Evolutionary conservation across 2,329 filamentous ascomycete species (phyloP).

Genomic region (Apiospora koreana): DNA sequence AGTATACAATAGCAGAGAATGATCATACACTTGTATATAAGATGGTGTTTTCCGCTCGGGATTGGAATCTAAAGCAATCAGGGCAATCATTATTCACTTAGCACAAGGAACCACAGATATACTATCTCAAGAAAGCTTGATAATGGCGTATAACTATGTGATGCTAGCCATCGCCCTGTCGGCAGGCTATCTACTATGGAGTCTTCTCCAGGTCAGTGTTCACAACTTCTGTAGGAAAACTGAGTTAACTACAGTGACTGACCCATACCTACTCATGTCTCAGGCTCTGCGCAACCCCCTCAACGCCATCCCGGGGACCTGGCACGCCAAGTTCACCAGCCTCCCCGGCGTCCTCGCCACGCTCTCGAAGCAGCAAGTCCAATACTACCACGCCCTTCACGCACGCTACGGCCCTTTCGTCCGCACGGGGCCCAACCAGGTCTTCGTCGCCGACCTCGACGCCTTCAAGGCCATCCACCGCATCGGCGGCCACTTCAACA

Average conservation of each 20-base stretch:
- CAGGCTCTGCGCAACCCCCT: neutral
- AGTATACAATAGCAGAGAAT: no score
- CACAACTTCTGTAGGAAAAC: neutral
- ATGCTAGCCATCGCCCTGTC: neutral
- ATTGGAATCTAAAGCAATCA: no score
- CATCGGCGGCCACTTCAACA: conserved; percentile 28
- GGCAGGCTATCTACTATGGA: neutral
- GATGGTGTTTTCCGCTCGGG: no score
- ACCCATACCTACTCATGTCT: no score
- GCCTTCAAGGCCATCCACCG: conserved; percentile 24
- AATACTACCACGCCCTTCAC: conserved; percentile 11
- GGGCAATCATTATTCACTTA: no score
- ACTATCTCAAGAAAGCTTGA: no score
- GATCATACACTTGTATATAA: no score
- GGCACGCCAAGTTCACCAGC: conserved; percentile 8
- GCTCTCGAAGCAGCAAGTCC: neutral
- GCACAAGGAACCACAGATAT: no score
- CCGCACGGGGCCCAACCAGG: conserved; percentile 27
- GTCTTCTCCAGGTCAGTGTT: neutral
- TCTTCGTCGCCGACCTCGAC: conserved; percentile 25
- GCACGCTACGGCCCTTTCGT: conserved; percentile 26
- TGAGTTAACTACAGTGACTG: neutral
- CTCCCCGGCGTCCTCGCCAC: neutral
- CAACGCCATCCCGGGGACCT: conserved; percentile 5
- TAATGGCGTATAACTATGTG: neutral